A percentile compares a stretch with the other conserved stretches of the same genome.
Evolutionary conservation across 768 basidiomycete species (phyloP).

Genomic region (Crassisporium funariophilum): DNA sequence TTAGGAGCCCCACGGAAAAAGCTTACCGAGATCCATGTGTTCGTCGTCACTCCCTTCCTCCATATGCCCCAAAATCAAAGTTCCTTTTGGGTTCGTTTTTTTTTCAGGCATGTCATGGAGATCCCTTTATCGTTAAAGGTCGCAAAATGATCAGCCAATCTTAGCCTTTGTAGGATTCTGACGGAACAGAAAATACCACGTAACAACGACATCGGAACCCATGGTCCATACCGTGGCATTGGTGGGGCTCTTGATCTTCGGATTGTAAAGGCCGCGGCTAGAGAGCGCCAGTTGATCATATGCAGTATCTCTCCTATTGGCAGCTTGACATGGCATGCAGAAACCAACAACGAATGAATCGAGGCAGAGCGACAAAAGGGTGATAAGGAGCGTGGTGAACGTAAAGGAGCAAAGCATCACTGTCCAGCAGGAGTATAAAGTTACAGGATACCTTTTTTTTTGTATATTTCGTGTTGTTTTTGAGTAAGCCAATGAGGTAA

Average conservation of each 20-base stretch:
- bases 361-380: slow-evolving; percentile 24
- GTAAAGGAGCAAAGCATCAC: slow-evolving; percentile 33
- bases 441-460: not conserved
- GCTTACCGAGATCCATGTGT: slow-evolving; percentile 48
- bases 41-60: slow-evolving; percentile 39
- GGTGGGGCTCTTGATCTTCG: slow-evolving; percentile 43
- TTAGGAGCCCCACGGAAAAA: slow-evolving; percentile 5
- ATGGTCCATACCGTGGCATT: slow-evolving; percentile 40
- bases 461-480: not conserved
- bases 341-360: slow-evolving; percentile 25
- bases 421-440: slow-evolving; percentile 29
- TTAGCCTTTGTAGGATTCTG: slow-evolving; percentile 12
- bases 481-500: slow-evolving; percentile 11
- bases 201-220: slow-evolving; percentile 39
- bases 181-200: slow-evolving; percentile 41
- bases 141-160: slow-evolving; percentile 20
- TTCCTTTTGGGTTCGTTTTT: slow-evolving; percentile 40
- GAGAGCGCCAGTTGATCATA: slow-evolving; percentile 15
- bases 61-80: slow-evolving; percentile 46
- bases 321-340: slow-evolving; percentile 30
- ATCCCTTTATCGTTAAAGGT: slow-evolving; percentile 39
- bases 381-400: slow-evolving; percentile 21
- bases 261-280: slow-evolving; percentile 39
- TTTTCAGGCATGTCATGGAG: slow-evolving; percentile 33
- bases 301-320: slow-evolving; percentile 18